These are phyloP conservation scores for Cadophora sp. DNA, from an alignment of 2,329 filamentous ascomycete genomes.

Conservation along the genomic window DNA sequence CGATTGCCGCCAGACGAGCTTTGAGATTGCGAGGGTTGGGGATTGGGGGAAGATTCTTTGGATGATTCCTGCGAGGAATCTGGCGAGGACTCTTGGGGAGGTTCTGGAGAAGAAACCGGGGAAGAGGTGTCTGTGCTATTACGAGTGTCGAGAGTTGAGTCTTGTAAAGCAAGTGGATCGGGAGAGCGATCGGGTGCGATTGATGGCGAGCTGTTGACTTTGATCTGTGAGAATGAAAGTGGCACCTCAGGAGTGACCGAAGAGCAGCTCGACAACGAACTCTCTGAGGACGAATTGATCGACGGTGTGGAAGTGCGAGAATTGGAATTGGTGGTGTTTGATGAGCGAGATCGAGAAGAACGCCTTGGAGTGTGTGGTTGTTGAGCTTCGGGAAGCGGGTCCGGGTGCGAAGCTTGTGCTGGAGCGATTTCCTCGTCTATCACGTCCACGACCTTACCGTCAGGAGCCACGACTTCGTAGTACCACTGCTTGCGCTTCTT, in stretches of 20 bases:
- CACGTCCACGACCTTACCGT: slow-evolving; percentile 39
- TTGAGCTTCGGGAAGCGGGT: slow-evolving; percentile 1
- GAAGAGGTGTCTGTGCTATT: slow-evolving; percentile 12
- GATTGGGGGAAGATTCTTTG: slow-evolving; percentile 5
- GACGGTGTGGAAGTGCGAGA: slow-evolving; percentile 25
- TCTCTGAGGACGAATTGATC: slow-evolving; percentile 19
- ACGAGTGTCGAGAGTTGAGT: neutral
- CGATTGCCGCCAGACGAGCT: slow-evolving; percentile 26
- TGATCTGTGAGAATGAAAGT: slow-evolving; percentile 9
- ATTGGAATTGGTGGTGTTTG: slow-evolving; percentile 22
- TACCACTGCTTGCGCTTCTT: slow-evolving; percentile 43
- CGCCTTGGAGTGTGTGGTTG: slow-evolving; percentile 18
- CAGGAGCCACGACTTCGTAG: slow-evolving; percentile 42
- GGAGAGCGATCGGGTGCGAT: neutral
- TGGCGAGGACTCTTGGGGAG: neutral
- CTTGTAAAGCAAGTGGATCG: neutral
- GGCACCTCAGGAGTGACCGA: slow-evolving; percentile 21
- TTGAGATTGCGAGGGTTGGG: slow-evolving; percentile 12
- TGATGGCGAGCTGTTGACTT: neutral
- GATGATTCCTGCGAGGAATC: neutral
- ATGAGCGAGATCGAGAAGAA: slow-evolving; percentile 25
- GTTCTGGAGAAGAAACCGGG: neutral
- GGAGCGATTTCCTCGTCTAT: slow-evolving; percentile 34
- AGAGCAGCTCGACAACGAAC: slow-evolving; percentile 27
- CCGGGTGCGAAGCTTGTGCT: slow-evolving; percentile 9